Percentiles rank a stretch among this genome's conserved stretches.
Conservation (phyloP, 164 flowering plant species). For the Magnolia kwangsiensis region DNA sequence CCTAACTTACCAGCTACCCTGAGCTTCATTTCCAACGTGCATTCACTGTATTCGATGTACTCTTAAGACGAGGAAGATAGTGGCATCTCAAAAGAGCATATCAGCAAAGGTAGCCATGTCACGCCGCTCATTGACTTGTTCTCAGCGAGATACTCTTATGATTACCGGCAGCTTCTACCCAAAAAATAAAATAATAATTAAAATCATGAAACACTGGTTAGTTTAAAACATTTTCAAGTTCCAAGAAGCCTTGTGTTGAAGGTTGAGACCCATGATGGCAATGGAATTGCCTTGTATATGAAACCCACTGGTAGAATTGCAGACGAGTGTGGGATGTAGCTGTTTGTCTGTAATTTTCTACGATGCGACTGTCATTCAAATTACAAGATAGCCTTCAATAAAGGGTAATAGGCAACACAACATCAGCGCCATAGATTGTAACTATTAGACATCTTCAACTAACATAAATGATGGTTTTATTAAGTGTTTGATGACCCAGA, state of each 20-base stretch:
- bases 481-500: neutral
- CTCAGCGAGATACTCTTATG: too few species aligned
- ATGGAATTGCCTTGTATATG: neutral
- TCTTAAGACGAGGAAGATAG: too few species aligned
- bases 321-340: neutral
- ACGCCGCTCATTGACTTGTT: too few species aligned
- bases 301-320: neutral
- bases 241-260: neutral
- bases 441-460: neutral
- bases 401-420: neutral
- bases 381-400: neutral
- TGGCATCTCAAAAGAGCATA: too few species aligned
- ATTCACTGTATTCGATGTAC: too few species aligned
- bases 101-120: too few species aligned
- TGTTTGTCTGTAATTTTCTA: neutral
- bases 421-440: neutral
- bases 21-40: too few species aligned
- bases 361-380: neutral
- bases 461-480: neutral
- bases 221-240: too few species aligned
- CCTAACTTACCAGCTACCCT: too few species aligned
- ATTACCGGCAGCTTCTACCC: too few species aligned
- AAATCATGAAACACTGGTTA: too few species aligned
- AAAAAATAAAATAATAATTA: too few species aligned
- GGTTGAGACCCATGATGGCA: neutral